A percentile compares a stretch with the other conserved stretches of the same genome.
Conservation (phyloP, 2,329 filamentous ascomycete species). For the Botrytis aclada region DNA sequence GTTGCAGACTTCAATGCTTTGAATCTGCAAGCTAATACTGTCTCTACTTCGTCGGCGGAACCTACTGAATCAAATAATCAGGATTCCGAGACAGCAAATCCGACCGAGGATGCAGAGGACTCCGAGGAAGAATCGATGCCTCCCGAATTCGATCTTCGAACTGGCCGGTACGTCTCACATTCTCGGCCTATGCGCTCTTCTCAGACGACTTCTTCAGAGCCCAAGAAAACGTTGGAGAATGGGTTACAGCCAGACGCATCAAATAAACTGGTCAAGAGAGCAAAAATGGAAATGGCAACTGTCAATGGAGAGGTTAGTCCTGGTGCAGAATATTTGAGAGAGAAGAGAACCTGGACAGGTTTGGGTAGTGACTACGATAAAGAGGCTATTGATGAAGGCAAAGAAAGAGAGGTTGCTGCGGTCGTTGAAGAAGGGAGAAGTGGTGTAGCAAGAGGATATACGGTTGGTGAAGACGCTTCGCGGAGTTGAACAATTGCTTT, state of each 20-base stretch:
- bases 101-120: constrained; percentile 29
- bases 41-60: constrained; percentile 36
- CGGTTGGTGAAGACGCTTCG: constrained; percentile 58
- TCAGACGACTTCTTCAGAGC: not conserved
- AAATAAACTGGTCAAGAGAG: constrained; percentile 59
- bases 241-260: constrained; percentile 33
- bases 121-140: constrained; percentile 70
- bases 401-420: constrained; percentile 43
- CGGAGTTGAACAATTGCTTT: constrained; percentile 22
- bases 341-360: constrained; percentile 85
- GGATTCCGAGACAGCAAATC: constrained; percentile 22
- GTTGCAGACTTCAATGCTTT: constrained; percentile 78
- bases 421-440: constrained; percentile 82
- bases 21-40: not conserved
- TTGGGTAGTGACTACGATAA: constrained; percentile 81
- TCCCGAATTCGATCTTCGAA: constrained; percentile 89
- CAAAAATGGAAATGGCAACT: constrained; percentile 69
- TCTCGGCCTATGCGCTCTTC: constrained; percentile 66
- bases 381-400: constrained; percentile 52
- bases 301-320: constrained; percentile 88
- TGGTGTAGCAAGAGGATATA: constrained; percentile 87
- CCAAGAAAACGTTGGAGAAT: constrained; percentile 29
- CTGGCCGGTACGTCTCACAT: constrained; percentile 76
- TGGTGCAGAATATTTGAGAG: constrained; percentile 80
- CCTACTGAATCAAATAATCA: constrained; percentile 28